Evolutionary conservation across 176 grass and related monocot species (phyloP).

Genomic region (Oryza glaberrima): DNA sequence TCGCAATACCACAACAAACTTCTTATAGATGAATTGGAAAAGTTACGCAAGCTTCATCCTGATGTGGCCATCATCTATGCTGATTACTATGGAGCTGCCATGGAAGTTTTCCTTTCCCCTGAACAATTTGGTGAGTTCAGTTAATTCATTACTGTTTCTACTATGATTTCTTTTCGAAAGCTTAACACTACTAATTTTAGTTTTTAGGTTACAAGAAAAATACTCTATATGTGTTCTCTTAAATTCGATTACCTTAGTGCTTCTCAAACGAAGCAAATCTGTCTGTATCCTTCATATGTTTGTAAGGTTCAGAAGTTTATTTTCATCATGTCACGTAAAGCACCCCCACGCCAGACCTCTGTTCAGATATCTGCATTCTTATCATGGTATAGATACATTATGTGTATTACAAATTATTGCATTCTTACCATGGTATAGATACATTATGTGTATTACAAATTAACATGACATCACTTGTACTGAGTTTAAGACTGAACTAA

Average conservation of each 20-base stretch:
- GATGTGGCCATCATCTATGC: conserved; percentile 67
- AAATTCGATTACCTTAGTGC: background rate
- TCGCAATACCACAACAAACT: conserved; percentile 70
- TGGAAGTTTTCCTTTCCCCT: conserved; percentile 62
- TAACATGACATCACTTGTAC: background rate
- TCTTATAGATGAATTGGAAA: conserved; percentile 57
- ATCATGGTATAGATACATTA: background rate
- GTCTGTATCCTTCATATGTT: background rate
- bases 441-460: background rate
- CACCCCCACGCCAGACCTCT: background rate
- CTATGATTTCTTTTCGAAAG: background rate
- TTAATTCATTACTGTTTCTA: background rate
- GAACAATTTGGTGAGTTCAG: conserved; percentile 64
- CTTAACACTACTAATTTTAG: background rate
- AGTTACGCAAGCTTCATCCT: conserved; percentile 55
- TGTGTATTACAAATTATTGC: background rate
- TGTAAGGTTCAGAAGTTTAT: background rate
- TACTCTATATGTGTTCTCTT: background rate
- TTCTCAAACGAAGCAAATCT: background rate
- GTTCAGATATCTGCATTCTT: no score
- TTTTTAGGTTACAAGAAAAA: conserved; percentile 16
- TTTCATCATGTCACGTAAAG: background rate
- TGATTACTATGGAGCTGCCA: conserved; percentile 76
- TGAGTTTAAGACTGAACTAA: background rate
- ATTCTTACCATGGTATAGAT: no score